phyloP scores from a whole-genome alignment of 2,329 filamentous ascomycete genomes.

The Talaromyces piceae region DNA sequence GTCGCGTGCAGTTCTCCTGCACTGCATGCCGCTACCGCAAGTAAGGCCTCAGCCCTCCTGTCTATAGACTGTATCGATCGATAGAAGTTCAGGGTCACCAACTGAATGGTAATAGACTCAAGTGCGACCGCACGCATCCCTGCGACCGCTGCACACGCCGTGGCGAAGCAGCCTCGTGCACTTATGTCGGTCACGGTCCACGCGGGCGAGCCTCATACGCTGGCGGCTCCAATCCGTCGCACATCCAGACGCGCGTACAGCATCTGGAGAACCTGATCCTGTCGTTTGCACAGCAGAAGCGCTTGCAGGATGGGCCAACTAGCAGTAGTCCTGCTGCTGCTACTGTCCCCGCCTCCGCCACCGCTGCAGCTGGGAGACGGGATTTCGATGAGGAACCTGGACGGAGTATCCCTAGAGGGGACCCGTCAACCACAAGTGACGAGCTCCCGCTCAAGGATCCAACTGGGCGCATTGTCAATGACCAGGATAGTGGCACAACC shows the following conservation, averaged over 20 bases:
- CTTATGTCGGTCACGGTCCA: constrained; percentile 29
- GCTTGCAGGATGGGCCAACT: constrained; percentile 8
- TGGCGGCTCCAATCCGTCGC: constrained; percentile 21
- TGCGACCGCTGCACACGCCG: constrained; percentile 29
- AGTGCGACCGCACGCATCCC: constrained; percentile 30
- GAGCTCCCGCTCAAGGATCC: constrained; percentile 12
- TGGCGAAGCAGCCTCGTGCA: constrained; percentile 24
- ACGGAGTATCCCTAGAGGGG: neutral
- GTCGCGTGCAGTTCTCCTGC: constrained; percentile 31
- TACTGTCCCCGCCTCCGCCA: neutral
- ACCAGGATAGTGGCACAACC: constrained; percentile 23
- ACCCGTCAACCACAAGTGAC: neutral
- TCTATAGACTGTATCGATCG: too few species aligned
- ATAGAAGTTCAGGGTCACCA: too few species aligned
- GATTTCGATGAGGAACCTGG: neutral
- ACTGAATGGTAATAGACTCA: constrained; percentile 25
- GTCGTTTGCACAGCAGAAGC: constrained; percentile 26
- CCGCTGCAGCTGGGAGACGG: neutral
- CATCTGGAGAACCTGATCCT: constrained; percentile 31
- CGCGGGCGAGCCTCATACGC: constrained; percentile 21
- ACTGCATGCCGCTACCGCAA: constrained; percentile 31
- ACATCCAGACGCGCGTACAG: constrained; percentile 29
- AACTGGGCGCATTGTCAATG: constrained; percentile 23
- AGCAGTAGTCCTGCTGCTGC: neutral
- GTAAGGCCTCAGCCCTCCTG: constrained; percentile 19